Base-by-base conservation (phyloP, 805 yeast species). In the Teunomyces pallodes region DNA sequence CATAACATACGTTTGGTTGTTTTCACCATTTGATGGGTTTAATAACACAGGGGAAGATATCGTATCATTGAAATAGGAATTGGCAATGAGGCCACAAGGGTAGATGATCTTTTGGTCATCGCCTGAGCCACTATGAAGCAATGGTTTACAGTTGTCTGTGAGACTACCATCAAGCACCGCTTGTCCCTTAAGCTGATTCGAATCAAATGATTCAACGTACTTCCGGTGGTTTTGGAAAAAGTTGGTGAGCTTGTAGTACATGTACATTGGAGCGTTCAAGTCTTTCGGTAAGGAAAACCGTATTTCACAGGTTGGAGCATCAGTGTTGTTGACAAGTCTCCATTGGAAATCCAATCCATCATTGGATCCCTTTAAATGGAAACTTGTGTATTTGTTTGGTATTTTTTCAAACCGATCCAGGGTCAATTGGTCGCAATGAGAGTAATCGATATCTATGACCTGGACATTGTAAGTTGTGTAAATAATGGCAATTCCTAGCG, bases 81-180 rank as follows among this genome's bases (percentile, higher is more conserved):
- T 92, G 45, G 98, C 96, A 54, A 92, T 90, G 44, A 92, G 76
- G 0, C 99, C 99, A 71, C 98, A 94, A 13, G 99, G 99, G 64
- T 92, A 92, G 52, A 77, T 61, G 12, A 75, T 61, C 54, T 77
- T 80, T 17, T 54, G 62, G 39, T 70, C 74, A 13, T 69, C 61
- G 10, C 71, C 75, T 12, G 62, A 69, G 47, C 79, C 79, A 2
- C 50, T 49, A 28, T 73, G 75, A 43, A 54, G 60, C 49, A 70
- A 54, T 0, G 78, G 77, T 42, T 61, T 58, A 53, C 78, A 73
- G 45, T 64, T 58, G 31, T 61, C 59, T 5, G 66, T 75, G 16
- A 94, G 64, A 39, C 72, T 77, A 26, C 67, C 75, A 3, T 71
- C 70, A 0, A 76, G 47, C 6, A 86, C 82, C 2, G 92, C 88